Evolutionary conservation across 1,139 yeast genomes (phyloP).

Genomic region (Magnusiomyces ingens): DNA sequence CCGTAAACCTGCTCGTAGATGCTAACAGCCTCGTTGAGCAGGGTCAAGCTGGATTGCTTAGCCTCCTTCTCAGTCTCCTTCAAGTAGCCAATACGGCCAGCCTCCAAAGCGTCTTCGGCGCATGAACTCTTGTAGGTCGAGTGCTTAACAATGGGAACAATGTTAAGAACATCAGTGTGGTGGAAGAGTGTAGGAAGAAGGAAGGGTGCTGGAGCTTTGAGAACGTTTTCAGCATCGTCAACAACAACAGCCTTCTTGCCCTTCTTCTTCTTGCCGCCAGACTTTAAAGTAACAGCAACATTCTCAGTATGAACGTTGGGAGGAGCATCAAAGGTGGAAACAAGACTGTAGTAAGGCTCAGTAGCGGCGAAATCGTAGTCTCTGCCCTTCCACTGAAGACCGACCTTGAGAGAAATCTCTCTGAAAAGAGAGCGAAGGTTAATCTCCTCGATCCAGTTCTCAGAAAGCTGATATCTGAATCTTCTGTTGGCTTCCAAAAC

Average conservation of each 20-base stretch:
- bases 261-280: conserved; percentile 32
- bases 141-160: conserved; percentile 70
- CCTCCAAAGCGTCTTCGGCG: conserved; percentile 72
- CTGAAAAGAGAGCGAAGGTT: conserved; percentile 45
- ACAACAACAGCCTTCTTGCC: conserved; percentile 34
- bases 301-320: conserved; percentile 30
- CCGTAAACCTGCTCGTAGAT: conserved; percentile 85
- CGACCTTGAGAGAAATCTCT: conserved; percentile 69
- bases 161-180: conserved; percentile 52
- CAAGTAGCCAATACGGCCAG: conserved; percentile 30
- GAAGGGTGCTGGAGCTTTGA: neutral
- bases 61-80: conserved; percentile 27
- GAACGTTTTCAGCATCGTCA: conserved; percentile 21
- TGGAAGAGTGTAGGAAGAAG: conserved; percentile 23
- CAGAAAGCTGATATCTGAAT: conserved; percentile 53
- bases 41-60: conserved; percentile 32
- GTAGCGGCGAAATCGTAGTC: conserved; percentile 39
- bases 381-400: conserved; percentile 75
- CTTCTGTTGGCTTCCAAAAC: conserved; percentile 43
- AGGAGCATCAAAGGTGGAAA: conserved; percentile 19
- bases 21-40: conserved; percentile 62
- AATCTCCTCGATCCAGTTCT: conserved; percentile 39
- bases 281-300: conserved; percentile 29
- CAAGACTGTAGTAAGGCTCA: conserved; percentile 18
- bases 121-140: conserved; percentile 59